These are phyloP conservation scores for Aureobasidium melanogenum DNA, from an alignment of 2,329 filamentous ascomycete species.

Conservation along the genomic window DNA sequence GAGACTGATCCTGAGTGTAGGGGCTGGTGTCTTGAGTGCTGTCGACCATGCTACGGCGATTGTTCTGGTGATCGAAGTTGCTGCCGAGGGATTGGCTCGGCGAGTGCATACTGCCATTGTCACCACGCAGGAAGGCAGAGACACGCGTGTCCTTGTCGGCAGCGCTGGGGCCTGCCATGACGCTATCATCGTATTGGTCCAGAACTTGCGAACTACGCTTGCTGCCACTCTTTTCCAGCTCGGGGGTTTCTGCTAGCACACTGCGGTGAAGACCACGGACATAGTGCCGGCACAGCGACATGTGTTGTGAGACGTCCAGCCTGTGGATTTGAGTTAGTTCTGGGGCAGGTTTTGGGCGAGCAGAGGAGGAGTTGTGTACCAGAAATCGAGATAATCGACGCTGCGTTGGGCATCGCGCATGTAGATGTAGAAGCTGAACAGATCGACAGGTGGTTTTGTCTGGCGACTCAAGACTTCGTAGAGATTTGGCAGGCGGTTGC, in stretches of 20 bases:
- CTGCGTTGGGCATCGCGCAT: slow-evolving; percentile 98
- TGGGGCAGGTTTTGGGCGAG: background rate
- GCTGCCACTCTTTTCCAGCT: slow-evolving; percentile 70
- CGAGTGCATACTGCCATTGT: slow-evolving; percentile 38
- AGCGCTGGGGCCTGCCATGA: slow-evolving; percentile 28
- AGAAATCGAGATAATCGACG: slow-evolving; percentile 97
- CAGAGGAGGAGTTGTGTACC: slow-evolving; percentile 45
- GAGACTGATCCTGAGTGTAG: slow-evolving; percentile 28
- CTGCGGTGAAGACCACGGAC: slow-evolving; percentile 90
- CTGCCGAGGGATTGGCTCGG: slow-evolving; percentile 40
- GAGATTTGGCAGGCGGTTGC: slow-evolving; percentile 84
- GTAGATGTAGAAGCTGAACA: slow-evolving; percentile 99
- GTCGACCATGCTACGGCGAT: slow-evolving; percentile 52
- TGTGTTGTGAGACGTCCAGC: slow-evolving; percentile 98
- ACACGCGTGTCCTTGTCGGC: slow-evolving; percentile 53
- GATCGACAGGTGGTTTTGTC: slow-evolving; percentile 89
- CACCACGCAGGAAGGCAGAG: slow-evolving; percentile 72
- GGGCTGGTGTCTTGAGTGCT: slow-evolving; percentile 37
- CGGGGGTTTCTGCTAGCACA: slow-evolving; percentile 85
- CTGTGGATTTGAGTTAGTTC: slow-evolving; percentile 39
- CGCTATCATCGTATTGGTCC: slow-evolving; percentile 32
- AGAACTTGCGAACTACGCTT: slow-evolving; percentile 78
- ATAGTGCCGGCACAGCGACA: slow-evolving; percentile 94
- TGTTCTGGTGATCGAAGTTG: slow-evolving; percentile 35
- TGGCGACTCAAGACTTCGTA: slow-evolving; percentile 92